These are phyloP conservation scores for Penicillium robsamsonii DNA, from an alignment of 495 filamentous ascomycete genomes.

Conservation along the genomic window DNA sequence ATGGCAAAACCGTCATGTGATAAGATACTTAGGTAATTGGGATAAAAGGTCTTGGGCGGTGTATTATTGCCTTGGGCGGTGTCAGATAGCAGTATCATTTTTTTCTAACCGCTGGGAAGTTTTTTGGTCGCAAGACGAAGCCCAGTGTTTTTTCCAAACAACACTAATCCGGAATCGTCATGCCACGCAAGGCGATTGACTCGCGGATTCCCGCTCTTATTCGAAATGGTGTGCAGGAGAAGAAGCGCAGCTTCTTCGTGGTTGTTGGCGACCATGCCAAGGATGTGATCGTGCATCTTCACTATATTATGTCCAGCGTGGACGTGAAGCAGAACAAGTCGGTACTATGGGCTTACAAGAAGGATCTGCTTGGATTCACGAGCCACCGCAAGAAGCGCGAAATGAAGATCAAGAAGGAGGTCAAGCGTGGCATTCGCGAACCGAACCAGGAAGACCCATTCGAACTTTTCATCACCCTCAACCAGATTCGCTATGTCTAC, in stretches of 20 bases:
- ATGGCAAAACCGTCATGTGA: not conserved
- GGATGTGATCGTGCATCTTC: conserved; percentile 93
- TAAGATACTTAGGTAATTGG: not conserved
- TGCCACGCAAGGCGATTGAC: conserved; percentile 66
- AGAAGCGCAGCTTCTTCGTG: conserved; percentile 97
- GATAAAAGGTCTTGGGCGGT: conserved; percentile 12
- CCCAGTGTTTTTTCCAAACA: conserved; percentile 13
- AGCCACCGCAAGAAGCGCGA: conserved; percentile 97
- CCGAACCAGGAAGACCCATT: conserved; percentile 96
- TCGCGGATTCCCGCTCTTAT: conserved; percentile 95
- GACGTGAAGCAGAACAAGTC: conserved; percentile 96
- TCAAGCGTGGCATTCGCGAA: conserved; percentile 92
- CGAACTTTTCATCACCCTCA: conserved; percentile 93
- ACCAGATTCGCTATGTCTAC: conserved; percentile 98
- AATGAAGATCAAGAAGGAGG: conserved; percentile 95
- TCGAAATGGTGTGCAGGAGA: conserved; percentile 92
- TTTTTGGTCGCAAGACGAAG: conserved; percentile 17
- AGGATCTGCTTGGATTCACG: conserved; percentile 91
- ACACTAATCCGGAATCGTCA: conserved; percentile 20
- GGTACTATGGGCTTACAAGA: conserved; percentile 99
- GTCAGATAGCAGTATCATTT: conserved; percentile 24
- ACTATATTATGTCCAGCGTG: conserved; percentile 86
- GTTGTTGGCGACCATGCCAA: conserved; percentile 95
- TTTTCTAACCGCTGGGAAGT: conserved; percentile 18
- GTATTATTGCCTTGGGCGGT: conserved; percentile 12